A percentile compares a stretch with the other conserved stretches of the same genome.
Evolutionary conservation across 305 asterid genomes (phyloP).

Genomic region (Plantago coronopus): DNA sequence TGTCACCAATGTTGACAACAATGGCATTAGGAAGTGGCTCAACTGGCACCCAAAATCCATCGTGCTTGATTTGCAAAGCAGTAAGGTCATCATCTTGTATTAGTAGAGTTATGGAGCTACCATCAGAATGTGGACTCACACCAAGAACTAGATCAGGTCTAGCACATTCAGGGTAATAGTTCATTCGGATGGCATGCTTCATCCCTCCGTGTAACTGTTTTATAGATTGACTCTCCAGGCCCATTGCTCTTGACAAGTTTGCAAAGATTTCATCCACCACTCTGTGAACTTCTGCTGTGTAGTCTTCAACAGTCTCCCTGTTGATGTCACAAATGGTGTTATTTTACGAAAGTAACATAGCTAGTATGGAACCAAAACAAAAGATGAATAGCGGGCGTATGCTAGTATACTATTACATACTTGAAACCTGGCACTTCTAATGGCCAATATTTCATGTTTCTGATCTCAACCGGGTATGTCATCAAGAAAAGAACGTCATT

Average conservation of each 20-base stretch:
- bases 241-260: conserved; percentile 35
- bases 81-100: conserved; percentile 33
- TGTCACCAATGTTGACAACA: conserved; percentile 41
- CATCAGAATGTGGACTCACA: conserved; percentile 46
- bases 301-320: conserved; percentile 40
- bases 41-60: conserved; percentile 37
- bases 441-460: conserved; percentile 42
- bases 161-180: conserved; percentile 37
- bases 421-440: conserved; percentile 36
- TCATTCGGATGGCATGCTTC: conserved; percentile 34
- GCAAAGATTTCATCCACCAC: conserved; percentile 29
- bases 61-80: conserved; percentile 36
- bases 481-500: conserved; percentile 35
- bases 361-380: background rate
- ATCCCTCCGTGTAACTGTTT: conserved; percentile 29
- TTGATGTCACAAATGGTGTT: background rate
- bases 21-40: conserved; percentile 39
- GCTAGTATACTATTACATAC: conserved; percentile 21
- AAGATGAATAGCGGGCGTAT: background rate
- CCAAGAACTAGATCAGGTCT: conserved; percentile 45
- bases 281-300: conserved; percentile 29
- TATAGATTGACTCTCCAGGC: conserved; percentile 24
- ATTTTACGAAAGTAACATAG: background rate
- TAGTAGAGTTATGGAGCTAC: conserved; percentile 35
- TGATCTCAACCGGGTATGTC: conserved; percentile 23